These are phyloP conservation scores for Coemansia javaensis DNA, from an alignment of 192 early-diverging fungal species.

Conservation along the genomic window DNA sequence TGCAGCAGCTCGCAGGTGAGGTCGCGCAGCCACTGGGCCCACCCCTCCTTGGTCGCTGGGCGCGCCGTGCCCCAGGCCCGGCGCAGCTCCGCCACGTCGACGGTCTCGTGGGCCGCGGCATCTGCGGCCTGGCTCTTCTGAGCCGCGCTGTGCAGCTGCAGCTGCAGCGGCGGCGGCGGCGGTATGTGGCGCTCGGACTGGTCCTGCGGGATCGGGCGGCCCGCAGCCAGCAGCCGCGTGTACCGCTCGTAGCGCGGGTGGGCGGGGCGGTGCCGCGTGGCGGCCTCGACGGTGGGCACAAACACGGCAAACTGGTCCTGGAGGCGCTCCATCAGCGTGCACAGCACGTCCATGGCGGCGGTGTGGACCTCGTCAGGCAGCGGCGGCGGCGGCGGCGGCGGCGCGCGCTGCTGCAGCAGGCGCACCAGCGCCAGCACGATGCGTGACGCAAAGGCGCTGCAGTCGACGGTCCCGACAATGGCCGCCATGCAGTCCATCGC, in stretches of 20 bases:
- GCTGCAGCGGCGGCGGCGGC: conserved; percentile 1
- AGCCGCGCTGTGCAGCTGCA: conserved; percentile 1
- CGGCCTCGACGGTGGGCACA: conserved; percentile 82
- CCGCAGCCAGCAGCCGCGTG: conserved; percentile 69
- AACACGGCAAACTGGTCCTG: conserved; percentile 87
- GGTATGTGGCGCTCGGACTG: no score
- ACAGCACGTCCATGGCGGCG: conserved; percentile 75
- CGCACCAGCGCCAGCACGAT: conserved; percentile 87
- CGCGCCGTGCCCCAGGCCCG: conserved; percentile 68
- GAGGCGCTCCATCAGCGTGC: conserved; percentile 77
- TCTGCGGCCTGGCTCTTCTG: background rate
- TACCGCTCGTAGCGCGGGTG: conserved; percentile 68
- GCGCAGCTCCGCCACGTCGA: conserved; percentile 62
- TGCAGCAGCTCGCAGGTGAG: conserved; percentile 88
- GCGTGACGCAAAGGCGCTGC: conserved; percentile 83
- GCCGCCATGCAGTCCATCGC: conserved; percentile 68
- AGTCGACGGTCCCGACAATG: conserved; percentile 72
- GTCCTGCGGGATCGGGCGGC: conserved; percentile 54
- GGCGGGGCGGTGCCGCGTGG: conserved; percentile 62
- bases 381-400: conserved; percentile 54
- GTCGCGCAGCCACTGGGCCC: conserved; percentile 90
- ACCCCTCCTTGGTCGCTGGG: conserved; percentile 67
- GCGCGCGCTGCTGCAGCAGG: conserved; percentile 55
- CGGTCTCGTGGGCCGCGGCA: background rate
- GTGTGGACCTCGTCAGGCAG: conserved; percentile 62